Base-by-base conservation (phyloP, 2,329 filamentous ascomycete species). In the Laburnicola sp. region DNA sequence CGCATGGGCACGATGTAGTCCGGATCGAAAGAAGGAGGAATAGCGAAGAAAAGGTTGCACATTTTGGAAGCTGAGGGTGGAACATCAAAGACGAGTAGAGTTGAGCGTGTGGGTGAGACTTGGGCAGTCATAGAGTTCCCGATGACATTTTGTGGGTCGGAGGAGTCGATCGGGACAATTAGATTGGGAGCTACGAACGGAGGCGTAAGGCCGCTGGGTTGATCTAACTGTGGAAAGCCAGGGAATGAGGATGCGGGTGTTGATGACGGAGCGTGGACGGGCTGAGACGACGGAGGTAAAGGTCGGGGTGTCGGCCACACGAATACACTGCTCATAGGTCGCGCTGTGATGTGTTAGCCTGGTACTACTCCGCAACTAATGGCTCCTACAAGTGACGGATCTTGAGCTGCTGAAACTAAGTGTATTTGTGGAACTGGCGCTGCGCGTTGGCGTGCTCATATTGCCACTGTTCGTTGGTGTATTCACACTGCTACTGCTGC, bases 21-120 rank as follows among this genome's bases (percentile, higher is more conserved):
- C 59, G 52, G 54, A 57, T 60, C 22, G 49, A 53, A n/a, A 70
- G 75, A 53, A 4, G 60, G 50, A 0, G 78, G 78, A 53, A 80
- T 71, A 32, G 76, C 62, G 65, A 81, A 79, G 50, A 75, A 65
- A n/a, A 80, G 62, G 4, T 72, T 76, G 69, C 79, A 81, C 28
- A 70, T 76, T 53, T 75, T 75, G 51, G 74, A 73, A 32, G 65
- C 51, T 3, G 60, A 63, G 2, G 65, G 55, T 0, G 74, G 74
- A 23, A 80, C 66, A 53, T 80, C 74, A 58, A 80, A 80, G 51
- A 73, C 75, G 69, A 79, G 79, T 52, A 80, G 55, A 7, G 71
- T 69, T 35, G 64, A 70, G n/a, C 60, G 54, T 2, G 58, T 69
- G 1, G 72, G 65, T 3, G 73, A 75, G 51, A 80, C 65, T 10